Evolutionary conservation across 106 monocot genomes (phyloP), one percentile per base, ranked within the genome.

Genomic region (Xerophyta viscosa): DNA sequence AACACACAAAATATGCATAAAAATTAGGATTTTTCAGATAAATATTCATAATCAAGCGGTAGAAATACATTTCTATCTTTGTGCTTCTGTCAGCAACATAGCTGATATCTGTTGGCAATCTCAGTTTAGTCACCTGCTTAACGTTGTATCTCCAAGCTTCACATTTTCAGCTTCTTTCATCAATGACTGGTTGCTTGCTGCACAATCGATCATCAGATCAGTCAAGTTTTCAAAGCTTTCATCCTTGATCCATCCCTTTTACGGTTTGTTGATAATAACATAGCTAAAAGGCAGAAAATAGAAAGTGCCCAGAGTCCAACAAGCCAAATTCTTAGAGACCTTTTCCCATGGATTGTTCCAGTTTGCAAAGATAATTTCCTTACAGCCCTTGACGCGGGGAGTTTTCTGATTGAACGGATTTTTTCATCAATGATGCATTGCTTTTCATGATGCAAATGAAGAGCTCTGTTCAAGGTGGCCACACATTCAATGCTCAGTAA

Each of bases 401-500:
- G 48, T 41, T 56, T 66, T 41, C 31, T 42, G 29, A 31, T 48
- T 19, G 21, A 42, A 0, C 24, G 24, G 3, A 56, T 20, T 15
- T n/a, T 37, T 20, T 51, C 61, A 41, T 27, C 27, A 12, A 24
- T 24, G 21, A 57, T 39, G 29, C 87, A 93, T 1, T 72, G 70
- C 64, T 71, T 81, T 31, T 72, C n/a, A 42, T 98, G 98, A 63
- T 98, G 90, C 46, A 86, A 60, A 31, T 68, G 59, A 14, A 98
- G 81, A 44, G 98, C 98, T 27, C 20, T 74, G 54, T 98, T 98
- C 61, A 98, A 31, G 45, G 82, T 73, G 22, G 46, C 48, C 0
- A 62, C 86, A 46, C 98, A 98, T 72, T 86, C 98, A 22, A 98
- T 98, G 57, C 83, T 98, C 17, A 98, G 60, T 9, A 70, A 63